Percentiles rank a stretch among this genome's conserved stretches.
Evolutionary conservation across 2,329 filamentous ascomycete species (phyloP).

Genomic region (Aspergillus cejpii): DNA sequence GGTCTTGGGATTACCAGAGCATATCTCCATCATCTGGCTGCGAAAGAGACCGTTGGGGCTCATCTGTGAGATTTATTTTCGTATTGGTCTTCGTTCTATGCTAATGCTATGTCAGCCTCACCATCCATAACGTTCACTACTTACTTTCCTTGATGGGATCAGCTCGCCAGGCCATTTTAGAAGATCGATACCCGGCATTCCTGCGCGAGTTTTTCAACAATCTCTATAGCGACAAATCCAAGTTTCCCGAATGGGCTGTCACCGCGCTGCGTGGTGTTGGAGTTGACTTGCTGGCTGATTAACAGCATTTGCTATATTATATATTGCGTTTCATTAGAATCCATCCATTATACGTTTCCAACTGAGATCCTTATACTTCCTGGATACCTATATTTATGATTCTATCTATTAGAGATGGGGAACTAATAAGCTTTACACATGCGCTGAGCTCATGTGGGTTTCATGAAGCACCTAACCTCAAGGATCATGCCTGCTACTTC

Average conservation of each 20-base stretch:
- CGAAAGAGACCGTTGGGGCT: conserved; percentile 91
- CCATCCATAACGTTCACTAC: conserved; percentile 94
- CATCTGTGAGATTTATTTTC: conserved; percentile 45
- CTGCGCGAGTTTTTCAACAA: conserved; percentile 69
- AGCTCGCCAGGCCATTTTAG: conserved; percentile 69
- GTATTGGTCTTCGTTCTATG: neutral
- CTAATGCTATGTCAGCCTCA: conserved; percentile 53
- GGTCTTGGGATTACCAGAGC: conserved; percentile 78
- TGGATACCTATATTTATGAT: too few species aligned
- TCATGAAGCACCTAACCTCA: too few species aligned
- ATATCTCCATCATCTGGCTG: conserved; percentile 83
- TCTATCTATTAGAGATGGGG: too few species aligned
- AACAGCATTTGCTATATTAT: neutral
- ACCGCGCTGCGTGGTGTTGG: conserved; percentile 71
- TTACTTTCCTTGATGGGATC: conserved; percentile 75
- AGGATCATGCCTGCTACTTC: too few species aligned
- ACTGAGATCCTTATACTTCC: too few species aligned
- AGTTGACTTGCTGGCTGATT: conserved; percentile 57
- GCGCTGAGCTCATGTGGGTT: too few species aligned
- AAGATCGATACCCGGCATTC: conserved; percentile 72
- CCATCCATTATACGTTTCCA: too few species aligned
- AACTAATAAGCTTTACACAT: too few species aligned
- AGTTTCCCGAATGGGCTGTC: conserved; percentile 79
- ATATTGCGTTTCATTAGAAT: too few species aligned
- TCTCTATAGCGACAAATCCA: conserved; percentile 59